phyloP scores from a whole-genome alignment of 2,329 filamentous ascomycete genomes.

The Claviceps sp. region DNA sequence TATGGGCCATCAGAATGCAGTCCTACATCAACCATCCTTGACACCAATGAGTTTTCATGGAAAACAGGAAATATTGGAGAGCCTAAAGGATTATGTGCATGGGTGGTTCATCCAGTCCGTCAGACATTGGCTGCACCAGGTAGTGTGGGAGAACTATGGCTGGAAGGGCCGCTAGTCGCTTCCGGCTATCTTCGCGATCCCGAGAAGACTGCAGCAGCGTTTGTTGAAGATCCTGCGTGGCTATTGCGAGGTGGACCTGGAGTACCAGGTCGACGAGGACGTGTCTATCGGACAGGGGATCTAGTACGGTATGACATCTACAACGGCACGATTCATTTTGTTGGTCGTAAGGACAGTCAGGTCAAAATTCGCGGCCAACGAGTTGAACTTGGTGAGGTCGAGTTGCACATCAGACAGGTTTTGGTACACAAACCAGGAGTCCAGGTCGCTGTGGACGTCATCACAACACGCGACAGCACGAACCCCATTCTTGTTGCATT shows the following conservation, averaged over 20 bases:
- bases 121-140: neutral
- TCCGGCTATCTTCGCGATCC: neutral
- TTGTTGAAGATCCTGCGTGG: neutral
- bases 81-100: neutral
- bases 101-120: neutral
- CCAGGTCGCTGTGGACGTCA: neutral
- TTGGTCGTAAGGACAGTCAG: constrained; percentile 13
- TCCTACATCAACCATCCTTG: constrained; percentile 4
- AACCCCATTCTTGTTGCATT: neutral
- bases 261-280: neutral
- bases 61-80: neutral
- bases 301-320: constrained; percentile 8
- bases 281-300: constrained; percentile 13
- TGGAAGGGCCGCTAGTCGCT: neutral
- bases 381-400: constrained; percentile 12
- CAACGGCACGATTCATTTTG: constrained; percentile 10
- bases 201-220: neutral
- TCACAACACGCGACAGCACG: neutral
- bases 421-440: neutral
- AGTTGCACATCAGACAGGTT: neutral
- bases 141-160: constrained; percentile 2
- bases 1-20: constrained; percentile 13
- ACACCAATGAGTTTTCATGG: too few species aligned
- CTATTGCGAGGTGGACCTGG: neutral
- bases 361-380: constrained; percentile 15